Conservation (phyloP, 257 asterid genomes). For the Mentha longifolia region DNA sequence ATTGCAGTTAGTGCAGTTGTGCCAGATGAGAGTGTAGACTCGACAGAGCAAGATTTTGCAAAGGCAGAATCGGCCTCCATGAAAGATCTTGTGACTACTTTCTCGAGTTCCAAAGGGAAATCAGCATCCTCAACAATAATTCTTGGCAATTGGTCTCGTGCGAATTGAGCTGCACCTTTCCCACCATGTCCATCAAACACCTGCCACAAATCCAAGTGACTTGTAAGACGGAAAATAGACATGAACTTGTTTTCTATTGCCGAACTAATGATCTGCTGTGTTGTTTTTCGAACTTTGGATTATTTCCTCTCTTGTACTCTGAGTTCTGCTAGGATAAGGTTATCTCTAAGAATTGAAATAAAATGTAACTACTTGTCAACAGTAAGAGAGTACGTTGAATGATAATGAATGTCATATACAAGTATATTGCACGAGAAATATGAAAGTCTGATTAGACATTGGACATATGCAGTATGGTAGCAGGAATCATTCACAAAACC, state of each 20-base stretch:
- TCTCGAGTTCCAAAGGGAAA: slow-evolving; percentile 85
- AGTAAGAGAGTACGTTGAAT: neutral
- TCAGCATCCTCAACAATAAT: slow-evolving; percentile 81
- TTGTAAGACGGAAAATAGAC: slow-evolving; percentile 23
- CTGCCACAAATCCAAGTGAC: slow-evolving; percentile 47
- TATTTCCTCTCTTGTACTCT: neutral
- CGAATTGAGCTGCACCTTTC: slow-evolving; percentile 86
- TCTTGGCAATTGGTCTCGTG: slow-evolving; percentile 83
- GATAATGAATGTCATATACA: neutral
- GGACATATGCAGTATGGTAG: too few species aligned
- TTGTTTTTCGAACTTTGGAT: neutral
- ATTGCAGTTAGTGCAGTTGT: slow-evolving; percentile 93
- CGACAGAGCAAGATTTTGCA: slow-evolving; percentile 70
- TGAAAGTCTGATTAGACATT: neutral
- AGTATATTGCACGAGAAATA: neutral
- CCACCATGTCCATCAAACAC: slow-evolving; percentile 98
- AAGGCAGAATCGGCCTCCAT: slow-evolving; percentile 74
- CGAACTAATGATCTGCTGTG: slow-evolving; percentile 16
- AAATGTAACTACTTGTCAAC: neutral
- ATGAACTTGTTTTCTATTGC: slow-evolving; percentile 5
- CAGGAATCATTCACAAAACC: neutral
- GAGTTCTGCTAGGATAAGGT: neutral
- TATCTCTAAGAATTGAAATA: neutral
- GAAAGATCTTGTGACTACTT: slow-evolving; percentile 78
- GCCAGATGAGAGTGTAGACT: slow-evolving; percentile 79